Conservation (phyloP, 2,329 filamentous ascomycete genomes). For the Annulohypoxylon truncatum region DNA sequence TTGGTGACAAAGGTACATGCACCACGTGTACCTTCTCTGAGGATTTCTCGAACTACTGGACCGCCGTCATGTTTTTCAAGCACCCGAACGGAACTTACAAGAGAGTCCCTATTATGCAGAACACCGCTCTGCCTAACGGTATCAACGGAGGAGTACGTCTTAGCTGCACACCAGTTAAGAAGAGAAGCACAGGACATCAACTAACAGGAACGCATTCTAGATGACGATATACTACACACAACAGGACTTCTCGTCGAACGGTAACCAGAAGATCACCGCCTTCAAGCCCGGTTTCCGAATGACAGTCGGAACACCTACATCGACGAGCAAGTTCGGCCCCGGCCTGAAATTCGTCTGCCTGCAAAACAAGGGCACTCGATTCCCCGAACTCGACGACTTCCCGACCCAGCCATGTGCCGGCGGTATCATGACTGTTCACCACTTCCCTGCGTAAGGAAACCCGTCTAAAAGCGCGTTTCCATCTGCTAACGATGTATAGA, state of each 20-base stretch:
- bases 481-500: slow-evolving; percentile 34
- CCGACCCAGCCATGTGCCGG: slow-evolving; percentile 53
- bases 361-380: slow-evolving; percentile 54
- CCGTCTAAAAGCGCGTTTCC: neutral
- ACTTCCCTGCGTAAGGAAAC: slow-evolving; percentile 53
- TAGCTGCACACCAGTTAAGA: neutral
- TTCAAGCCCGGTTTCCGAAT: slow-evolving; percentile 60
- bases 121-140: slow-evolving; percentile 44
- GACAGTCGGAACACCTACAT: slow-evolving; percentile 53
- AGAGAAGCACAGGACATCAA: neutral
- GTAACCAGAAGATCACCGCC: slow-evolving; percentile 55
- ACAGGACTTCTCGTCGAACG: slow-evolving; percentile 48
- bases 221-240: slow-evolving; percentile 51
- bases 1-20: slow-evolving; percentile 45
- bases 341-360: slow-evolving; percentile 57
- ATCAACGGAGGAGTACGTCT: slow-evolving; percentile 44
- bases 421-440: slow-evolving; percentile 57
- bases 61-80: slow-evolving; percentile 49
- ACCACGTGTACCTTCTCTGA: slow-evolving; percentile 49
- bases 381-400: slow-evolving; percentile 55
- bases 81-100: slow-evolving; percentile 49
- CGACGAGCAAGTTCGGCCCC: slow-evolving; percentile 50
- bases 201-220: neutral
- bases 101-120: slow-evolving; percentile 48
- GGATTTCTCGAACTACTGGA: slow-evolving; percentile 50